A percentile compares a stretch with the other conserved stretches of the same genome.
Conservation (phyloP, 2,329 filamentous ascomycete genomes). For the Trichophyton mentagrophytes region DNA sequence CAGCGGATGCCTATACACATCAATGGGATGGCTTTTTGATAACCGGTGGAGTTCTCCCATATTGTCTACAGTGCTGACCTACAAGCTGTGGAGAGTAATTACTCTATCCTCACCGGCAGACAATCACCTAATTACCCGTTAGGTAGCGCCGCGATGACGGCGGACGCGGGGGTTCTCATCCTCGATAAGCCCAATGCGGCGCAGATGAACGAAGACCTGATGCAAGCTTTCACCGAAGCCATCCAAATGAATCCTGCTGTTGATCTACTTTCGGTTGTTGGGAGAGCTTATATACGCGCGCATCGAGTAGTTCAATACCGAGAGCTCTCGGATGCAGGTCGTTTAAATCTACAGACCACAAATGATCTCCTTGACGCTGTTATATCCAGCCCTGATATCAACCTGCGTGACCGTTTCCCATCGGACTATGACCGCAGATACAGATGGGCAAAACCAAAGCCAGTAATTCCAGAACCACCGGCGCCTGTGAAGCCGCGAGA, state of each 20-base stretch:
- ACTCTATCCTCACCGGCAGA: no score
- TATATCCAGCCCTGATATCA: conserved; percentile 13
- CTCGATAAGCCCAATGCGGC: conserved; percentile 8
- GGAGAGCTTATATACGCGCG: conserved; percentile 13
- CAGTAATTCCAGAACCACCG: not conserved
- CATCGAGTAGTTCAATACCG: conserved; percentile 12
- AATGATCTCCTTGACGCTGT: conserved; percentile 12
- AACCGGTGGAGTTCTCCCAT: no score
- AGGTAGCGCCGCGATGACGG: no score
- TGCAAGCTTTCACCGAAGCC: conserved; percentile 14
- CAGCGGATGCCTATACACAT: no score
- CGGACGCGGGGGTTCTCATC: not conserved
- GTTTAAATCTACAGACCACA: conserved; percentile 14
- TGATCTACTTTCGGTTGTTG: conserved; percentile 17
- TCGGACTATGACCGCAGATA: conserved; percentile 16
- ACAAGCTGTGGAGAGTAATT: no score
- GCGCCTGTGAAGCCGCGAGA: conserved; percentile 9
- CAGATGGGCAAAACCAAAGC: conserved; percentile 13
- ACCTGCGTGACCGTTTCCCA: conserved; percentile 16
- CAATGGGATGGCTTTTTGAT: no score
- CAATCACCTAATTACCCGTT: no score
- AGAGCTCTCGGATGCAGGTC: conserved; percentile 11
- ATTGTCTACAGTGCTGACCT: no score
- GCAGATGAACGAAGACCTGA: conserved; percentile 17
- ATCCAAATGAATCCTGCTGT: conserved; percentile 15